Percentiles rank a stretch among this genome's conserved stretches.
phyloP scores from a whole-genome alignment of 495 filamentous ascomycete species.

The Zalerion maritima region DNA sequence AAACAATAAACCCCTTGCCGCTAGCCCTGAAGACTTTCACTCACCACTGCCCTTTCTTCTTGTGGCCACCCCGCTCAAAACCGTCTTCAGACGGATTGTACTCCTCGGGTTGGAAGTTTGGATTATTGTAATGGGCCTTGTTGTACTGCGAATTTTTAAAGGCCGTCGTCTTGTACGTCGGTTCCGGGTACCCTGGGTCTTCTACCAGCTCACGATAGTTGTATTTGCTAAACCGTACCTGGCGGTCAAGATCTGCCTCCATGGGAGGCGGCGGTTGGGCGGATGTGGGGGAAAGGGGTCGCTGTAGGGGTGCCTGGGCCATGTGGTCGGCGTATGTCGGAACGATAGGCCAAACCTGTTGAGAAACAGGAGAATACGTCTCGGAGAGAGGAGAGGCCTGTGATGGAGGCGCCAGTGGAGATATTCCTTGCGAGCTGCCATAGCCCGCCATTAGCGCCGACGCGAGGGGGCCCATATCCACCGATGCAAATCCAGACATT shows the following conservation, averaged over 20 bases:
- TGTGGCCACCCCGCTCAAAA: constrained; percentile 16
- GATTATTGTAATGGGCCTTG: constrained; percentile 68
- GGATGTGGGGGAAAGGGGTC: constrained; percentile 18
- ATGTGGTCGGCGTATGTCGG: constrained; percentile 13
- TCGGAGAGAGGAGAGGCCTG: constrained; percentile 16
- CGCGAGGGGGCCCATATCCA: constrained; percentile 28
- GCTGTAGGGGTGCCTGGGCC: constrained; percentile 11
- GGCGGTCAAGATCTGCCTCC: constrained; percentile 17
- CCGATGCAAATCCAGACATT: constrained; percentile 19
- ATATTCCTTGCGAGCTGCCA: constrained; percentile 16
- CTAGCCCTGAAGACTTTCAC: too few relatives aligned
- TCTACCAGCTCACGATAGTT: constrained; percentile 24
- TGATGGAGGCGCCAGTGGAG: constrained; percentile 14
- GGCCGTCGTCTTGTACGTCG: constrained; percentile 36
- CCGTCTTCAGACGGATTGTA: constrained; percentile 30
- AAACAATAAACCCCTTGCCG: too few relatives aligned
- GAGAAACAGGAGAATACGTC: constrained; percentile 23
- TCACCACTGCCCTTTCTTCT: too few relatives aligned
- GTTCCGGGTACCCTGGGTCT: constrained; percentile 27
- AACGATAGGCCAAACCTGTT: constrained; percentile 26
- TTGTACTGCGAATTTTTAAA: constrained; percentile 60
- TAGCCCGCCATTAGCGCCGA: constrained; percentile 33
- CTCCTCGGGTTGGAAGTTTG: constrained; percentile 68
- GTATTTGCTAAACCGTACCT: constrained; percentile 33
- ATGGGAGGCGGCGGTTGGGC: constrained; percentile 16